These are phyloP conservation scores for Entamoeba histolytica DNA, from an alignment of 208 protist genomes.

Conservation along the genomic window DNA sequence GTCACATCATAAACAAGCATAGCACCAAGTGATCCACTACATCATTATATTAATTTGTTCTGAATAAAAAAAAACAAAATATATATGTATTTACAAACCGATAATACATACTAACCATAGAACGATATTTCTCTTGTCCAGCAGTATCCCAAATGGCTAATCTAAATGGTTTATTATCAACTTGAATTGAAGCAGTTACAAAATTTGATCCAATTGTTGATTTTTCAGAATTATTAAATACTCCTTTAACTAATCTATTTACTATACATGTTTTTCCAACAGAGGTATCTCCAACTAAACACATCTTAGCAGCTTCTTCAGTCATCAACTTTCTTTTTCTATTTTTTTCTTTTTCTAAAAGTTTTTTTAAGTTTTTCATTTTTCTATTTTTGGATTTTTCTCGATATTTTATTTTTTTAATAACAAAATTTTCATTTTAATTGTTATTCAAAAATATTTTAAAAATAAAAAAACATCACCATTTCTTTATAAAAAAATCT, in stretches of 20 bases:
- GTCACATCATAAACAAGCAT: conserved; percentile 32
- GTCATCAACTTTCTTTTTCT: not conserved
- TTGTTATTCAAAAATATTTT: too few species aligned
- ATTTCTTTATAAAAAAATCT: too few species aligned
- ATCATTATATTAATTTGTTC: too few species aligned
- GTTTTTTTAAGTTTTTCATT: too few species aligned
- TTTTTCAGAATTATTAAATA: not conserved
- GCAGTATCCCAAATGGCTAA: not conserved
- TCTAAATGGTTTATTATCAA: not conserved
- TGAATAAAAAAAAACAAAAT: too few species aligned
- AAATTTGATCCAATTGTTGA: not conserved
- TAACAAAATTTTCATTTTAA: too few species aligned
- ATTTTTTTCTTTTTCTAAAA: not conserved
- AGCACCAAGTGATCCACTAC: conserved; percentile 17
- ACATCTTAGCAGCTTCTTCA: not conserved
- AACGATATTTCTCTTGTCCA: conserved; percentile 21
- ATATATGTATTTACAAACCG: not conserved
- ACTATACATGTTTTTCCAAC: not conserved
- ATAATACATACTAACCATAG: conserved; percentile 25
- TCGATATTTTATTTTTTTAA: too few species aligned
- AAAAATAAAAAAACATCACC: too few species aligned
- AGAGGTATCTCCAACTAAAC: not conserved
- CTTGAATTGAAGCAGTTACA: not conserved
- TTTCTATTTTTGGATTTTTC: too few species aligned
- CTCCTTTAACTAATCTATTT: not conserved